phyloP scores from a whole-genome alignment of 106 monocot species.

The Iris macrosiphon region DNA sequence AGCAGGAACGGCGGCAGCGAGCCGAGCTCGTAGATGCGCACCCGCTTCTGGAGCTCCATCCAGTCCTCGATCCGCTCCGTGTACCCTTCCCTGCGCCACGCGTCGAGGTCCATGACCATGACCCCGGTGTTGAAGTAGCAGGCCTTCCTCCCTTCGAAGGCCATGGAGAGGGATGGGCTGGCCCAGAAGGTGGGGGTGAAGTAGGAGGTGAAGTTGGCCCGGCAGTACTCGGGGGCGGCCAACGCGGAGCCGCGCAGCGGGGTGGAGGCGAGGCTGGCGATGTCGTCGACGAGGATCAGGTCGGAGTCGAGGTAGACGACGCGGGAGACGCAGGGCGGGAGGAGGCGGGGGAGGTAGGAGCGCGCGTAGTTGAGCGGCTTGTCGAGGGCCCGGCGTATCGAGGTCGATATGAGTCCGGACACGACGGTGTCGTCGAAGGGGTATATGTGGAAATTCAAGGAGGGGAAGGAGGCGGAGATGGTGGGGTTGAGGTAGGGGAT shows the following conservation, averaged over 20 bases:
- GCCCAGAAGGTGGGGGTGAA: conserved; percentile 65
- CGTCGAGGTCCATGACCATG: conserved; percentile 67
- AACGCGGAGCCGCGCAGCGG: conserved; percentile 25
- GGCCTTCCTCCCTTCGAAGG: conserved; percentile 33
- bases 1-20: conserved; percentile 71
- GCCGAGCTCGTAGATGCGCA: conserved; percentile 67
- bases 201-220: conserved; percentile 57
- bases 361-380: conserved; percentile 59
- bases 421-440: conserved; percentile 42
- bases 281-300: conserved; percentile 59
- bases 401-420: conserved; percentile 52
- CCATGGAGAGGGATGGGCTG: conserved; percentile 34
- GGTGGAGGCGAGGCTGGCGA: conserved; percentile 30
- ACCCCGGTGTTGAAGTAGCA: conserved; percentile 87
- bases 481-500: conserved; percentile 33
- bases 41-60: conserved; percentile 68
- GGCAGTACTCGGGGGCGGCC: conserved; percentile 76
- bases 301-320: conserved; percentile 67
- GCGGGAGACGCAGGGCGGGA: conserved; percentile 34
- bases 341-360: conserved; percentile 37
- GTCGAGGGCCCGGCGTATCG: conserved; percentile 58
- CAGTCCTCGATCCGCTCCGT: conserved; percentile 57
- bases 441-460: conserved; percentile 47
- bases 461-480: conserved; percentile 39
- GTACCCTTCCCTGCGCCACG: conserved; percentile 42